Conservation (phyloP, 441 rosid genomes). For the Populus tomentosa region DNA sequence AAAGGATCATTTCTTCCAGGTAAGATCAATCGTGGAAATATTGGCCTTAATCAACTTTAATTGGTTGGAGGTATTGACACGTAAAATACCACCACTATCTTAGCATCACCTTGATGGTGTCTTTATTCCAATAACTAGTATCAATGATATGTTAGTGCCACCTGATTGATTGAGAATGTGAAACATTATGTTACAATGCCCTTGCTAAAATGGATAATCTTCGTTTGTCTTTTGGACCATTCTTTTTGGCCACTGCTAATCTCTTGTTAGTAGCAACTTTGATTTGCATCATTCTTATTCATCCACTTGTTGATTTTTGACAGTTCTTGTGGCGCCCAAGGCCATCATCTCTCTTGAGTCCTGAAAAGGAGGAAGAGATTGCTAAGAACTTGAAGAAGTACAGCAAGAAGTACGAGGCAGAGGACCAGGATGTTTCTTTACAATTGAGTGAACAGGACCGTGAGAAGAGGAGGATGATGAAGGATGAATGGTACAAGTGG, state of each 20-base stretch:
- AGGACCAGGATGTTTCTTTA: conserved; percentile 88
- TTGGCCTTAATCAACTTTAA: neutral
- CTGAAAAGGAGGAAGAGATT: conserved; percentile 90
- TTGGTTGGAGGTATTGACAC: neutral
- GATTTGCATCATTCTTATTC: neutral
- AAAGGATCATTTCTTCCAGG: conserved; percentile 98
- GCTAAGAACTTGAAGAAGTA: conserved; percentile 85
- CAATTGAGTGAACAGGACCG: conserved; percentile 79
- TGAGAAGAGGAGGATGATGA: conserved; percentile 71
- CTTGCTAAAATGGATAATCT: no score
- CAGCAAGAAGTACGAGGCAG: conserved; percentile 86
- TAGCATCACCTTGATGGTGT: neutral
- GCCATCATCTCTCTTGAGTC: conserved; percentile 70
- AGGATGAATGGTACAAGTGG: conserved; percentile 95
- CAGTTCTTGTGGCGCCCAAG: conserved; percentile 92
- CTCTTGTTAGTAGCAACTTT: no score
- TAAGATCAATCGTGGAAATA: conserved; percentile 9
- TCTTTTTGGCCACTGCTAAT: no score
- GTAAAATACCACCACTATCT: neutral
- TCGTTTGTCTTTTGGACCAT: no score
- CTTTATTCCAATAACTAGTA: neutral
- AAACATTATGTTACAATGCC: neutral
- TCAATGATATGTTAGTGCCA: no score
- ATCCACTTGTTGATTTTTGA: neutral
- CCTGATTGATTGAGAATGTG: neutral